These are phyloP conservation scores for Phanerochaete carnosa DNA, from an alignment of 768 basidiomycete species.

Conservation along the genomic window DNA sequence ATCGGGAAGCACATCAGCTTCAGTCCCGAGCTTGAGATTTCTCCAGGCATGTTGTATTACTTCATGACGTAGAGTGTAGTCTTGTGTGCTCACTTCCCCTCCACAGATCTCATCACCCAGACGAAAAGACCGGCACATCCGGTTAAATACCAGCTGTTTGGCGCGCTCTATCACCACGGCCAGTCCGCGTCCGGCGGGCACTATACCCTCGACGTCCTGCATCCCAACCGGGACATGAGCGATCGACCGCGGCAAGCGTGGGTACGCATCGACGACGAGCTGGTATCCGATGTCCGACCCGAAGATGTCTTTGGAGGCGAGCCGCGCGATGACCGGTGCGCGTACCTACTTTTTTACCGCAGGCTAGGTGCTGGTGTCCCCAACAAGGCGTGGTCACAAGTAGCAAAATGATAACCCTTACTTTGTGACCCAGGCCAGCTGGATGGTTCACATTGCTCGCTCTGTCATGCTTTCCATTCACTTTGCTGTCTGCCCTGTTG, in stretches of 20 bases:
- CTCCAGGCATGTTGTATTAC: slow-evolving; percentile 45
- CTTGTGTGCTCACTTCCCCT: neutral
- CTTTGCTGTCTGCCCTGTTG: neutral
- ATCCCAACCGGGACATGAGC: slow-evolving; percentile 57
- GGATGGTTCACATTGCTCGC: too few relatives aligned
- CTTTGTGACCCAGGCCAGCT: neutral
- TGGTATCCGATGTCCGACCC: slow-evolving; percentile 67
- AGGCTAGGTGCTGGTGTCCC: slow-evolving; percentile 38
- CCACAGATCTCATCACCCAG: slow-evolving; percentile 58
- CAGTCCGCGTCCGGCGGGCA: slow-evolving; percentile 88
- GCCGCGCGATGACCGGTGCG: slow-evolving; percentile 63
- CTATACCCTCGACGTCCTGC: slow-evolving; percentile 89
- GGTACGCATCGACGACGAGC: slow-evolving; percentile 93
- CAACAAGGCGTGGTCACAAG: slow-evolving; percentile 7
- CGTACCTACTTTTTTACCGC: slow-evolving; percentile 86
- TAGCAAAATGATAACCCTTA: slow-evolving; percentile 2
- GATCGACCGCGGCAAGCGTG: slow-evolving; percentile 60
- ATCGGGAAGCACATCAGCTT: slow-evolving; percentile 79
- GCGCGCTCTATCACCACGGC: slow-evolving; percentile 93
- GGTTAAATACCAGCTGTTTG: slow-evolving; percentile 77
- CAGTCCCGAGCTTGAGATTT: slow-evolving; percentile 74
- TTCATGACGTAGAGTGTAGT: neutral
- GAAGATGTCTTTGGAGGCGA: slow-evolving; percentile 67
- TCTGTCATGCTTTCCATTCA: neutral
- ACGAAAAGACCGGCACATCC: slow-evolving; percentile 41